These are phyloP conservation scores for Raphanus raphanistrum DNA, from an alignment of 345 rosid species.

Conservation along the genomic window DNA sequence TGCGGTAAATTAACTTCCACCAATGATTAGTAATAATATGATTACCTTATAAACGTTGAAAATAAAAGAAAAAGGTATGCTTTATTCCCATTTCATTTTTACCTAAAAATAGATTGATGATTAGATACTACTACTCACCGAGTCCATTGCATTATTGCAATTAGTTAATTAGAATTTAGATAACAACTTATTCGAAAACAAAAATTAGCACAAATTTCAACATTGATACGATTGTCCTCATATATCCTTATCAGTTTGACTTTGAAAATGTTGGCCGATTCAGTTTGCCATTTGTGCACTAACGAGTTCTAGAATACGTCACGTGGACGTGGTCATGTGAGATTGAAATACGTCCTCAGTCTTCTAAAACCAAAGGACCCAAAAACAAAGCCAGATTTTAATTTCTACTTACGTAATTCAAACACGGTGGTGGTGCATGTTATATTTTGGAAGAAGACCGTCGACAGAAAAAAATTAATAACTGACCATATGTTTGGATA, in stretches of 20 bases:
- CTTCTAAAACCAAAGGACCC: neutral
- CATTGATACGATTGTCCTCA: constrained; percentile 1
- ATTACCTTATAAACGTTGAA: neutral
- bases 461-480: neutral
- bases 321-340: constrained; percentile 17
- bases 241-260: constrained; percentile 23
- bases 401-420: neutral
- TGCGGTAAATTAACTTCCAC: neutral
- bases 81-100: neutral
- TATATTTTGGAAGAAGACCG: neutral
- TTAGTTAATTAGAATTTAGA: neutral
- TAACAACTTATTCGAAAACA: neutral
- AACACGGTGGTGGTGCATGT: neutral
- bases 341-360: neutral
- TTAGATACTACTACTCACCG: neutral
- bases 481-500: too few relatives aligned
- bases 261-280: constrained; percentile 10
- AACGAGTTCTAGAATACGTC: neutral
- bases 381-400: neutral
- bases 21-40: constrained; percentile 12
- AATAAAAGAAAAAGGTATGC: neutral
- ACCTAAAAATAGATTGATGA: neutral
- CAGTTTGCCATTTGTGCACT: neutral
- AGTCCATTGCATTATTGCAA: neutral
- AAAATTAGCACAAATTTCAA: neutral